These are phyloP conservation scores for Collybia sp. DNA, from an alignment of 768 basidiomycete genomes.

Conservation along the genomic window DNA sequence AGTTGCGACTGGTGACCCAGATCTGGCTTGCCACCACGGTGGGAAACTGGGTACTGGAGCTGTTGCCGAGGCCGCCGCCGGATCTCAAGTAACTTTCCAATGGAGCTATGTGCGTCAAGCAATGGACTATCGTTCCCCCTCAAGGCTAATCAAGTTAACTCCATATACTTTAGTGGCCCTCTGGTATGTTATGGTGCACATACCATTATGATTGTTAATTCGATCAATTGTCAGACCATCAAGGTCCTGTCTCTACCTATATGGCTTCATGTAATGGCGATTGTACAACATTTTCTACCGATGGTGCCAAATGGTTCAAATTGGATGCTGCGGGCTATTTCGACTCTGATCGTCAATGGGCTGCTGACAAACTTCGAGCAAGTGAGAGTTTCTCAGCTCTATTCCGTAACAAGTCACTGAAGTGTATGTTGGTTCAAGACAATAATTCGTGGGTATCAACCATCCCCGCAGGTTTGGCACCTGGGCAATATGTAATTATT, in stretches of 20 bases:
- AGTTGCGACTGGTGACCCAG: slow-evolving; percentile 24
- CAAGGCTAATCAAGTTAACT: background rate
- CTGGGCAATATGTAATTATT: slow-evolving; percentile 42
- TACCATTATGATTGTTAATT: slow-evolving; percentile 1
- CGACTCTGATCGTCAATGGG: slow-evolving; percentile 31
- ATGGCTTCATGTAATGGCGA: slow-evolving; percentile 45
- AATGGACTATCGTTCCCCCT: background rate
- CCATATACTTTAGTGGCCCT: slow-evolving; percentile 27
- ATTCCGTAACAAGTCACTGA: slow-evolving; percentile 1
- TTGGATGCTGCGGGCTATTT: slow-evolving; percentile 41
- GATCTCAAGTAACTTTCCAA: slow-evolving; percentile 35
- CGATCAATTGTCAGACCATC: slow-evolving; percentile 29
- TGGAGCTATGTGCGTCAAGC: slow-evolving; percentile 35
- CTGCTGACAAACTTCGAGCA: slow-evolving; percentile 34
- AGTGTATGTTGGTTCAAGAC: slow-evolving; percentile 17
- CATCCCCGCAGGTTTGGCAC: slow-evolving; percentile 33
- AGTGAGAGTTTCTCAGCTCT: slow-evolving; percentile 23
- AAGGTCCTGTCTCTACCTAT: slow-evolving; percentile 47
- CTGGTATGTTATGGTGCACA: slow-evolving; percentile 17
- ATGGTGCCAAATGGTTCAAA: slow-evolving; percentile 43
- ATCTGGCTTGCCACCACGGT: slow-evolving; percentile 39
- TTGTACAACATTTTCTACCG: slow-evolving; percentile 32
- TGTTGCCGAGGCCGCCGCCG: slow-evolving; percentile 32
- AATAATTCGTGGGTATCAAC: slow-evolving; percentile 36
- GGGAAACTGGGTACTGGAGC: slow-evolving; percentile 31